A percentile compares a stretch with the other conserved stretches of the same genome.
These are phyloP conservation scores for Corymbia calophylla DNA, from an alignment of 441 rosid genomes.

Conservation along the genomic window DNA sequence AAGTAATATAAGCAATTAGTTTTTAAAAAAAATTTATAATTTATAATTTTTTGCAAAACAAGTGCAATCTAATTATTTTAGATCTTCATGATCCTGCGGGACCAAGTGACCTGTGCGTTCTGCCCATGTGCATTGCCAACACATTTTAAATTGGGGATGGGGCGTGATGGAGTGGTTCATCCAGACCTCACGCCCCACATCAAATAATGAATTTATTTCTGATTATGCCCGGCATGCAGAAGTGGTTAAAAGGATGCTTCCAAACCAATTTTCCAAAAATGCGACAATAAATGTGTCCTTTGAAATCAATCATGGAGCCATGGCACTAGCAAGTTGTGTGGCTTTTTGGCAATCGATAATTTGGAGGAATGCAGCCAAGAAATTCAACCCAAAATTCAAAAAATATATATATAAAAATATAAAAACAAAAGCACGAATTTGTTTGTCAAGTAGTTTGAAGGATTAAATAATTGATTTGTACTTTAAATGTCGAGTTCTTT, in stretches of 20 bases:
- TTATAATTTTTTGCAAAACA: background rate
- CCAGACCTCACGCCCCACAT: background rate
- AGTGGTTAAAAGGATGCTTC: background rate
- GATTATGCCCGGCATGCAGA: background rate
- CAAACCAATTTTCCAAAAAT: background rate
- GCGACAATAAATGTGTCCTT: background rate
- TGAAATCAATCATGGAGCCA: background rate
- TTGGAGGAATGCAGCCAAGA: background rate
- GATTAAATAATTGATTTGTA: background rate
- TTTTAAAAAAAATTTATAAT: background rate
- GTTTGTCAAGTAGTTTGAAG: background rate
- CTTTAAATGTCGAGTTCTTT: background rate
- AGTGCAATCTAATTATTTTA: rapidly evolving
- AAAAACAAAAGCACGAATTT: background rate
- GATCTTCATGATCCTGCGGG: background rate
- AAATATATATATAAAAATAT: background rate
- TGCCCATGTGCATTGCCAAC: background rate
- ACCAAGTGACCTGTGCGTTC: background rate
- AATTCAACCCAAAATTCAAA: background rate
- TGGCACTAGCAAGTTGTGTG: background rate
- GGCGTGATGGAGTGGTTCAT: background rate
- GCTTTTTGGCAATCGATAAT: background rate
- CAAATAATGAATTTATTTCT: background rate
- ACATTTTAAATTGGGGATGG: background rate
- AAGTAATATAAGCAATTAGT: rapidly evolving